Percentiles rank a stretch among this genome's conserved stretches.
Conservation (phyloP, 1,139 yeast species). For the Yamadazyma trypodendri region DNA sequence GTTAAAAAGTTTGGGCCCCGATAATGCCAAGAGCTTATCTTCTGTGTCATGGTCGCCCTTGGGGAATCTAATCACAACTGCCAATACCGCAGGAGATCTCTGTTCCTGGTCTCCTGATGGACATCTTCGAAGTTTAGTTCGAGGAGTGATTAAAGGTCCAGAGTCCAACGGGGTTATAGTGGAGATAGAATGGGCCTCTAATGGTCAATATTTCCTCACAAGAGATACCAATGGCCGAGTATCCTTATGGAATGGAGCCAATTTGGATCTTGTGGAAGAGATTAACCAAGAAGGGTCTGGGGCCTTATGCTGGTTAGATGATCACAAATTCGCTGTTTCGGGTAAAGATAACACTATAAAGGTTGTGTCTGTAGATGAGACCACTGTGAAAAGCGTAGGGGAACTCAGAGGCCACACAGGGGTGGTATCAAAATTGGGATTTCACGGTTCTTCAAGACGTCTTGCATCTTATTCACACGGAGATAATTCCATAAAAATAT, state of each 20-base stretch:
- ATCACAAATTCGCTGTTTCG: conserved; percentile 67
- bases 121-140: conserved; percentile 54
- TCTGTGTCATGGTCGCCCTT: conserved; percentile 62
- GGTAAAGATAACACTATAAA: conserved; percentile 56
- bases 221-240: conserved; percentile 33
- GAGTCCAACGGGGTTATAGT: conserved; percentile 16
- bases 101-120: conserved; percentile 72
- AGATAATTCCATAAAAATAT: conserved; percentile 67
- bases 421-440: conserved; percentile 53
- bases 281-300: conserved; percentile 12
- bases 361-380: conserved; percentile 47
- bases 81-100: conserved; percentile 61
- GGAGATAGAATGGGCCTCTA: conserved; percentile 34
- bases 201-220: conserved; percentile 36
- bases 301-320: conserved; percentile 63
- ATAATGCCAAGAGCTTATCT: conserved; percentile 28
- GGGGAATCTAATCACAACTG: conserved; percentile 58
- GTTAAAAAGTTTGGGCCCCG: conserved; percentile 30
- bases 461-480: conserved; percentile 72
- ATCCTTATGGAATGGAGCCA: conserved; percentile 40
- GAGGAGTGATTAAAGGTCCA: conserved; percentile 14
- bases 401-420: conserved; percentile 68
- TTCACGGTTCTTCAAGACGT: conserved; percentile 50
- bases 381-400: conserved; percentile 53
- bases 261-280: conserved; percentile 31